These are phyloP conservation scores for Cytospora paraplurivora DNA, from an alignment of 2,329 filamentous ascomycete genomes.

Conservation along the genomic window DNA sequence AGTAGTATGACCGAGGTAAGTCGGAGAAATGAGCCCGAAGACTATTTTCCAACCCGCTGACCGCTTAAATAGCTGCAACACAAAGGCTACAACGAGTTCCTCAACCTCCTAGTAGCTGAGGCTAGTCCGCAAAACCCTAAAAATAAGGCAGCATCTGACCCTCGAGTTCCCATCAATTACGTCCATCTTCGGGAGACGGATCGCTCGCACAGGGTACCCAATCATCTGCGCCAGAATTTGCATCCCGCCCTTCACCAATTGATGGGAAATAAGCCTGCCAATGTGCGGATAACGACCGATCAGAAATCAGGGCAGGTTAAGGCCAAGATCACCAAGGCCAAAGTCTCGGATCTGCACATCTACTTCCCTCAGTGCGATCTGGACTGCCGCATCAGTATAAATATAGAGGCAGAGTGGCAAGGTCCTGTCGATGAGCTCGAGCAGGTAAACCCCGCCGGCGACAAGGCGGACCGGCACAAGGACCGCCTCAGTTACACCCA, in stretches of 20 bases:
- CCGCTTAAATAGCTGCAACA: slow-evolving; percentile 68
- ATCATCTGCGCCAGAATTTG: slow-evolving; percentile 59
- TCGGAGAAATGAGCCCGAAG: slow-evolving; percentile 21
- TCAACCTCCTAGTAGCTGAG: slow-evolving; percentile 70
- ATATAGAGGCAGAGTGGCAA: slow-evolving; percentile 87
- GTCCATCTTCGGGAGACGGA: slow-evolving; percentile 82
- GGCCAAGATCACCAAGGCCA: slow-evolving; percentile 86
- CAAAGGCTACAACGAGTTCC: slow-evolving; percentile 77
- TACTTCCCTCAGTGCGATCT: slow-evolving; percentile 75
- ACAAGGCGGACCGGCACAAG: slow-evolving; percentile 71
- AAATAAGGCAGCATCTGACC: slow-evolving; percentile 40
- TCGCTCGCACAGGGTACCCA: slow-evolving; percentile 76
- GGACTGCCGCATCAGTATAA: slow-evolving; percentile 92
- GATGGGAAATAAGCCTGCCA: slow-evolving; percentile 56
- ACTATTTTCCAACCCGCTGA: background rate
- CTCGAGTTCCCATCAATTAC: slow-evolving; percentile 72
- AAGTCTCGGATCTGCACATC: slow-evolving; percentile 86
- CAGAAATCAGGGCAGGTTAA: slow-evolving; percentile 70
- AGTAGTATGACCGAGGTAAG: slow-evolving; percentile 89
- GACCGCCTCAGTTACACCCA: slow-evolving; percentile 92
- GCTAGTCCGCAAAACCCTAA: slow-evolving; percentile 57
- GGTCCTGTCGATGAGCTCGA: slow-evolving; percentile 64
- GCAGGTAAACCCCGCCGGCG: slow-evolving; percentile 36
- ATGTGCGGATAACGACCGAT: slow-evolving; percentile 76
- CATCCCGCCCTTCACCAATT: slow-evolving; percentile 65